Conservation (phyloP, 129 eudicot genomes). For the Logfia minima region DNA sequence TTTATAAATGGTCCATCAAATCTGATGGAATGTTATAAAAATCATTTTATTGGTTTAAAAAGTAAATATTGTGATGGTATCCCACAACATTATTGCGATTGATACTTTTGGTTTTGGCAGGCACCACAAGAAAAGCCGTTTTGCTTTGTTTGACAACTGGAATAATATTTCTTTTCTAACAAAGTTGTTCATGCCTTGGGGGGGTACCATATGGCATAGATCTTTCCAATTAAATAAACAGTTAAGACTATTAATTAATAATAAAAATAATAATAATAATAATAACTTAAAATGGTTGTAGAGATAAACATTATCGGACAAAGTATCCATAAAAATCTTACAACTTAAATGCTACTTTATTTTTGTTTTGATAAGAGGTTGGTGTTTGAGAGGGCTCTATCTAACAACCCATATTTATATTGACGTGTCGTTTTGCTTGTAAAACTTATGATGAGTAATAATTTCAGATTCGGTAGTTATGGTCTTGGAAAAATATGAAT, state of each 20-base stretch:
- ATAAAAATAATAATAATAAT: no score
- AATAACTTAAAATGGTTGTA: no score
- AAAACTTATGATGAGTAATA: not conserved
- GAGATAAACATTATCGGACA: no score
- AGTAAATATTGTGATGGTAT: not conserved
- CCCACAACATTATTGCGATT: conserved; percentile 33
- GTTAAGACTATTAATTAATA: no score
- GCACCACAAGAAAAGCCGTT: conserved; percentile 7
- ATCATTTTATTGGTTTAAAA: not conserved
- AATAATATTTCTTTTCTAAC: not conserved
- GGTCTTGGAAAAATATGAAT: not conserved
- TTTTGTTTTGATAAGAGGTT: no score
- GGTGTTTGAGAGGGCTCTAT: no score
- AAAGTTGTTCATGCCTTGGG: no score
- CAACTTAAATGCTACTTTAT: no score
- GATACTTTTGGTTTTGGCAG: conserved; percentile 15
- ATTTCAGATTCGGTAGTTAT: not conserved
- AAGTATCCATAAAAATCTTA: no score
- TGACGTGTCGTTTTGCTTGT: not conserved
- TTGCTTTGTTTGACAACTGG: conserved; percentile 30
- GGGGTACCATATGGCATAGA: no score
- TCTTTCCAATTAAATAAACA: no score
- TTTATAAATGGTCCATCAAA: no score
- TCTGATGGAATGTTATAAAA: not conserved
- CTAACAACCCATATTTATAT: conserved; percentile 1